Percentiles rank a stretch among this genome's conserved stretches.
These are phyloP conservation scores for Bjerkandera adusta DNA, from an alignment of 1,284 basidiomycete species.

Conservation along the genomic window DNA sequence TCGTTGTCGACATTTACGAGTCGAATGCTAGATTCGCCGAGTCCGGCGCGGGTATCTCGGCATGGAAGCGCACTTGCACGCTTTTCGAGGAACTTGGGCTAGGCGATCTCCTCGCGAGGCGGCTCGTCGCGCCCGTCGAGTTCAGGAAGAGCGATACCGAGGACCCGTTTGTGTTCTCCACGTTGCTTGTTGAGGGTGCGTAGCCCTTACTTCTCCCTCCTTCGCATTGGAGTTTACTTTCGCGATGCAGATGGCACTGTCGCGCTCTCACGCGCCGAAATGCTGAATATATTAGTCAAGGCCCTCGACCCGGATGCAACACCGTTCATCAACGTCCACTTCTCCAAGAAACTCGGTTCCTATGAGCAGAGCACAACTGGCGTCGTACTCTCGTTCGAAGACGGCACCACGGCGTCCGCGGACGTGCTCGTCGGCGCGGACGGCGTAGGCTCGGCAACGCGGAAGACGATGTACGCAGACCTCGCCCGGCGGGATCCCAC, in stretches of 20 bases:
- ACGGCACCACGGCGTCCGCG: slow-evolving; percentile 35
- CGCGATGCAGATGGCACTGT: slow-evolving; percentile 20
- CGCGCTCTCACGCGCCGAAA: slow-evolving; percentile 39
- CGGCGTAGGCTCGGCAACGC: slow-evolving; percentile 45
- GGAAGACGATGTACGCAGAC: slow-evolving; percentile 28
- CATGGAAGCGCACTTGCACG: slow-evolving; percentile 34
- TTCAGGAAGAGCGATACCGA: slow-evolving; percentile 16
- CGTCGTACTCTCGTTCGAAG: slow-evolving; percentile 30
- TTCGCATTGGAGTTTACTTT: slow-evolving; percentile 25
- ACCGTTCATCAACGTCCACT: not conserved
- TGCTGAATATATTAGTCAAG: slow-evolving; percentile 38
- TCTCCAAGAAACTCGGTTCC: slow-evolving; percentile 35
- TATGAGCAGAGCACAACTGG: slow-evolving; percentile 21
- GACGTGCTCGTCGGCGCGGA: slow-evolving; percentile 45
- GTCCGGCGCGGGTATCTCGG: slow-evolving; percentile 40
- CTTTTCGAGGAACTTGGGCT: slow-evolving; percentile 31
- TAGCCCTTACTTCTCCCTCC: too few relatives aligned
- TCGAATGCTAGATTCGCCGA: slow-evolving; percentile 41
- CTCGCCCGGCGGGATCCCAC: slow-evolving; percentile 4
- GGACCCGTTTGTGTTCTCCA: slow-evolving; percentile 10
- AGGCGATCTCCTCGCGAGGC: slow-evolving; percentile 24
- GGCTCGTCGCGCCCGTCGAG: slow-evolving; percentile 22
- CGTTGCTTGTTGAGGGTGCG: not conserved
- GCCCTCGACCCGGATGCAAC: slow-evolving; percentile 34
- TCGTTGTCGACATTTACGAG: slow-evolving; percentile 42